Evolutionary conservation across 1,284 basidiomycete species (phyloP), one percentile per base, ranked within the genome.

Genomic region (Pyrrhoderma lamaoense): DNA sequence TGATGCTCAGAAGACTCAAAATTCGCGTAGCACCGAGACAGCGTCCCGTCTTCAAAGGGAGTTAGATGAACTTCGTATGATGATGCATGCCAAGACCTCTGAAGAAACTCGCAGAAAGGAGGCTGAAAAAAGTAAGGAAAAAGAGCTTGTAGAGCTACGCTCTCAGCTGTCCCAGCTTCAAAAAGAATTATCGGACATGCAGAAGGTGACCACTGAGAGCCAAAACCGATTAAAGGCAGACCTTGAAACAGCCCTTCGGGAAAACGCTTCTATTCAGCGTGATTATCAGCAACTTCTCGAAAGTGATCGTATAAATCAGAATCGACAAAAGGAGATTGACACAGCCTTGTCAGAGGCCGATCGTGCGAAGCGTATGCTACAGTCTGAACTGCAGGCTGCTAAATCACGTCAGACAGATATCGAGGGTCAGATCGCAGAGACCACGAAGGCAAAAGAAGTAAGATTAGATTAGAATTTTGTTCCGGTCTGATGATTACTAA

Each of bases 31-130:
- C 18, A 64, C 68, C 8, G 65, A 68, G 3, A 68, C 74, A 4
- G 77, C 80, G 35, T 67, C 70, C 40, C 85, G 83, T 58, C 68
- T 95, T 13, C 84, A 93, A 61, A 77, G 73, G 43, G 92, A 96
- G 65, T 73, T 96, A 11, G 94, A 97, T 61, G 89, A 91, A 58
- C 73, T 95, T 3, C 82, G 93, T 4, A 71, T 76, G 18, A 67
- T 90, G 16, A 81, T 96, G 72, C 83, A 85, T 49, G 86, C 89
- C 3, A 95, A 93, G 67, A 80, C 83, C 1, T 86, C 82, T 18
- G 93, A 96, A 63, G 93, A 93, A 61, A 85, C 80, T 31, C 85
- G 86, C 52, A 80, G 89, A 21, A 79, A 77, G 45, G 90, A 96
- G 64, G 88, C 82, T 1, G 90, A 93, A 66, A 86, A 85, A 65